A percentile compares a stretch with the other conserved stretches of the same genome.
These are phyloP conservation scores for Diaporthe citri DNA, from an alignment of 2,329 filamentous ascomycete genomes.

Conservation along the genomic window DNA sequence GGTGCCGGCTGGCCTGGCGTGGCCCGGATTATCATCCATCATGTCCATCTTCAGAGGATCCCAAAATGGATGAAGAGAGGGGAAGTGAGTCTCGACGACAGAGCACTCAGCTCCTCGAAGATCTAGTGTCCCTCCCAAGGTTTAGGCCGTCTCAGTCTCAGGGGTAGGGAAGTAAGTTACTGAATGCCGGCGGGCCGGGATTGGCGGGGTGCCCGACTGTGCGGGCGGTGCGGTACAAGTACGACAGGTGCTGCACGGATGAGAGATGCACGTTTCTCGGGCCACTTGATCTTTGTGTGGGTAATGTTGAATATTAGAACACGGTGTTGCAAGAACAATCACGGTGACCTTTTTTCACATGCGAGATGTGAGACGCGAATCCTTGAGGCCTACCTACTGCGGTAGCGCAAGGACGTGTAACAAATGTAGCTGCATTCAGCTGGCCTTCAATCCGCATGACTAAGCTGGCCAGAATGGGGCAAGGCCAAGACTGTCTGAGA, in stretches of 20 bases:
- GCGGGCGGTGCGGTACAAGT: background rate
- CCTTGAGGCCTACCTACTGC: too few species aligned
- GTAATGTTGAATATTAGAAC: background rate
- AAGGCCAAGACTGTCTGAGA: background rate
- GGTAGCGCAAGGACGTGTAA: background rate
- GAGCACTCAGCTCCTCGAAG: background rate
- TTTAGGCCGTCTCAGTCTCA: background rate
- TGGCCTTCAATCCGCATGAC: slow-evolving; percentile 1
- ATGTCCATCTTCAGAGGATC: background rate
- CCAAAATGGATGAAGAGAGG: too few species aligned
- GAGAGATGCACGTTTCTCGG: background rate
- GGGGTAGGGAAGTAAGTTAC: background rate
- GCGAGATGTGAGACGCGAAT: background rate
- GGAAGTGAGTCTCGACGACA: background rate
- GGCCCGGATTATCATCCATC: background rate
- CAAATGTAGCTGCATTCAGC: background rate
- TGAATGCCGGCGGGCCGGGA: background rate
- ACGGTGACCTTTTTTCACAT: background rate
- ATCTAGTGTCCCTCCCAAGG: background rate
- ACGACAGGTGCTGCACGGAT: background rate
- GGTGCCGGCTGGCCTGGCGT: background rate
- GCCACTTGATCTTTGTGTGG: background rate
- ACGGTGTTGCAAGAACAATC: slow-evolving; percentile 8
- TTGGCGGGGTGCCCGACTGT: background rate
- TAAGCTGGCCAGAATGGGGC: slow-evolving; percentile 7